Conservation (phyloP, 495 filamentous ascomycete species). For the Penicillium riverlandense region DNA sequence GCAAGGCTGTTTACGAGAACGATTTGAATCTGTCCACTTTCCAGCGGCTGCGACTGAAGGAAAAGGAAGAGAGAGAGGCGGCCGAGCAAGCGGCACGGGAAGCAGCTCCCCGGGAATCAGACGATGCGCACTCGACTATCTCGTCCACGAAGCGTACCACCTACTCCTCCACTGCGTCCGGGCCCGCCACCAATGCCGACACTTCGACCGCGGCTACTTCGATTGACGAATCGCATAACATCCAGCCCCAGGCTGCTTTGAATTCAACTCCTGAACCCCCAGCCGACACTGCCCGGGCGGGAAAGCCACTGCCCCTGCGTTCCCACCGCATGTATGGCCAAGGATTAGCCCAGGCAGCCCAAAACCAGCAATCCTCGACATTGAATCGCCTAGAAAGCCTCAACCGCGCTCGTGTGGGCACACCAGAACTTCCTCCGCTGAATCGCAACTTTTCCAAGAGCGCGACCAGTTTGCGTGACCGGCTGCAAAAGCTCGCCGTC, state of each 20-base stretch:
- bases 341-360: constrained; percentile 67
- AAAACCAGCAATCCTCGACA: constrained; percentile 73
- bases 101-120: constrained; percentile 26
- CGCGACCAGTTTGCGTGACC: constrained; percentile 48
- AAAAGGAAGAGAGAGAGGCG: constrained; percentile 39
- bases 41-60: constrained; percentile 60
- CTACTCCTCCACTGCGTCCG: constrained; percentile 78
- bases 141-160: constrained; percentile 78
- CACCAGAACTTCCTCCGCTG: constrained; percentile 29
- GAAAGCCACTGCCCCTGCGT: constrained; percentile 41
- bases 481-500: constrained; percentile 44
- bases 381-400: constrained; percentile 74
- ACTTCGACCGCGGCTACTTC: constrained; percentile 91
- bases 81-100: constrained; percentile 27
- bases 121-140: constrained; percentile 53
- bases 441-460: constrained; percentile 44
- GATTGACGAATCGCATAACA: constrained; percentile 64
- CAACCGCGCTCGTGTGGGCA: constrained; percentile 41
- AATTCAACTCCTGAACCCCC: constrained; percentile 12
- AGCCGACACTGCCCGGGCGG: constrained; percentile 1
- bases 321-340: constrained; percentile 79
- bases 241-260: constrained; percentile 30
- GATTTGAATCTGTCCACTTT: constrained; percentile 78
- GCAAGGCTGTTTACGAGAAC: constrained; percentile 72
- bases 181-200: constrained; percentile 54